Evolutionary conservation across 2,329 filamentous ascomycete genomes (phyloP).

Genomic region (Juglanconis sp.): DNA sequence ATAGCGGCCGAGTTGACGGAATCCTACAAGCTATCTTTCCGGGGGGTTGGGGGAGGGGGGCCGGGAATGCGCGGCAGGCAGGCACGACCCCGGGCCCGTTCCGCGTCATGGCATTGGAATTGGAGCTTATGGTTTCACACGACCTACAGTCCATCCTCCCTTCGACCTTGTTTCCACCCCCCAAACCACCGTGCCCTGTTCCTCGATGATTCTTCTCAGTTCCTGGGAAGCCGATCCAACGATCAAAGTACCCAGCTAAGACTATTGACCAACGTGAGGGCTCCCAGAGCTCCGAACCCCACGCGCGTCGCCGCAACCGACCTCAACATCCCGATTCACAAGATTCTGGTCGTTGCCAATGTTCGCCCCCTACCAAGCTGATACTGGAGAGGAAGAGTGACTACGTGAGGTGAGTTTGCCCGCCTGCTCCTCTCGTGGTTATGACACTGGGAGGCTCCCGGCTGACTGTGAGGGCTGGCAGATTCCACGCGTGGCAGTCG

Average conservation of each 20-base stretch:
- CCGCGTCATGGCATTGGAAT: neutral
- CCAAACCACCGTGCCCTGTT: too few relatives aligned
- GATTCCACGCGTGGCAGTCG: slow-evolving; percentile 96
- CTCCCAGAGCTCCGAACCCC: too few relatives aligned
- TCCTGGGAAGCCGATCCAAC: too few relatives aligned
- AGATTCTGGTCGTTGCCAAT: slow-evolving; percentile 39
- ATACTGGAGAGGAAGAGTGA: slow-evolving; percentile 92
- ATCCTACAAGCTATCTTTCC: neutral
- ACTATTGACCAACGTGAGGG: too few relatives aligned
- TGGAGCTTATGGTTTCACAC: neutral
- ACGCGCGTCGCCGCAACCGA: neutral
- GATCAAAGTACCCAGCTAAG: too few relatives aligned
- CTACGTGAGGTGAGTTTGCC: slow-evolving; percentile 76
- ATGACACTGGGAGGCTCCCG: neutral
- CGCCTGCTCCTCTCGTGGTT: neutral
- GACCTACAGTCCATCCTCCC: neutral
- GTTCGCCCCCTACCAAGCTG: slow-evolving; percentile 96
- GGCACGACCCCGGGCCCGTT: neutral
- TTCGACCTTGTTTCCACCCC: too few relatives aligned
- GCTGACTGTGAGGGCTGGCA: slow-evolving; percentile 33
- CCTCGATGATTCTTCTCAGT: too few relatives aligned
- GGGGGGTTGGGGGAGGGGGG: neutral
- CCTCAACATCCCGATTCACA: slow-evolving; percentile 21
- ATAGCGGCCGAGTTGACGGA: neutral
- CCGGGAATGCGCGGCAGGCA: neutral